Evolutionary conservation across 2,329 filamentous ascomycete genomes (phyloP).

Genomic region (Trichocomaceae sp.): DNA sequence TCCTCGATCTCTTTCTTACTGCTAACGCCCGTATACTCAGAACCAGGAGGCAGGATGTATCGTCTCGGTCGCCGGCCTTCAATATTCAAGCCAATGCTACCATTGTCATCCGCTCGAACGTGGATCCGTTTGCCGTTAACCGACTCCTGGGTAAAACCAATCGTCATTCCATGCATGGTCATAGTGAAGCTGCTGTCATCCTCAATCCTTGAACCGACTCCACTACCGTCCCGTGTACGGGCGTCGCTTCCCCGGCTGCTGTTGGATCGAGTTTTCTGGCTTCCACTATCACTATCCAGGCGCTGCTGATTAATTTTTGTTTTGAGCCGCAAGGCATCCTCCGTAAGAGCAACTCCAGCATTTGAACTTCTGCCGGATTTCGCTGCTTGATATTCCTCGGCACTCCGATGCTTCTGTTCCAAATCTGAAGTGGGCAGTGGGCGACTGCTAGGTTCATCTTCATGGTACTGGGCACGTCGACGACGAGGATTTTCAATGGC

Average conservation of each 20-base stretch:
- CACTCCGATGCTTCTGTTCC: conserved; percentile 33
- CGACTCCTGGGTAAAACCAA: conserved; percentile 32
- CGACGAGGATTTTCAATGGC: conserved; percentile 31
- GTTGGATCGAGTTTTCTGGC: conserved; percentile 36
- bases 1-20: conserved; percentile 30
- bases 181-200: conserved; percentile 36
- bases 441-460: conserved; percentile 13
- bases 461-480: conserved; percentile 28
- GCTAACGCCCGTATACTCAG: conserved; percentile 29
- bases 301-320: conserved; percentile 25
- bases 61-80: conserved; percentile 31
- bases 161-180: conserved; percentile 35
- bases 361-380: conserved; percentile 18
- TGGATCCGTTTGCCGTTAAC: conserved; percentile 35
- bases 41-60: conserved; percentile 28
- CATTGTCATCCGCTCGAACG: conserved; percentile 32
- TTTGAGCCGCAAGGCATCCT: conserved; percentile 27
- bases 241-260: conserved; percentile 36
- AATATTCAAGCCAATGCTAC: conserved; percentile 34
- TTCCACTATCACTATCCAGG: conserved; percentile 34
- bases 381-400: conserved; percentile 36
- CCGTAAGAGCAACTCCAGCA: conserved; percentile 25
- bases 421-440: conserved; percentile 16
- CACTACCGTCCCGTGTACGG: conserved; percentile 29
- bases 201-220: conserved; percentile 27